Evolutionary conservation across 2,329 filamentous ascomycete species (phyloP).

Genomic region (Venturia pyrina): DNA sequence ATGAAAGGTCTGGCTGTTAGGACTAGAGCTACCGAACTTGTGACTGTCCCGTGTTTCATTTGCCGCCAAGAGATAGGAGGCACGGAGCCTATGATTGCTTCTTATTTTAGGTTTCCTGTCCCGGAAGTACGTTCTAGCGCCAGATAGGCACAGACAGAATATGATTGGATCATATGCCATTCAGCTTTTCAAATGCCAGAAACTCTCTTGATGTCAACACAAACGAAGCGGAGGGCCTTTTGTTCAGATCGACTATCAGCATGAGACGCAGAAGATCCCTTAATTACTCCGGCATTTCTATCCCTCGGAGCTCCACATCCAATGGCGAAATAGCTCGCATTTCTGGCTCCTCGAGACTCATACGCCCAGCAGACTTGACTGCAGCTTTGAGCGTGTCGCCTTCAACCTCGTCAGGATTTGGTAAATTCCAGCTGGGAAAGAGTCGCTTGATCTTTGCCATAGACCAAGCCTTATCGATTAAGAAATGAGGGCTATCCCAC

Average conservation of each 20-base stretch:
- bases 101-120: slow-evolving; percentile 6
- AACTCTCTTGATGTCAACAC: slow-evolving; percentile 15
- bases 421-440: slow-evolving; percentile 14
- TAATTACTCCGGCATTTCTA: slow-evolving; percentile 14
- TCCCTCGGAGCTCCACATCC: slow-evolving; percentile 7
- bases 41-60: slow-evolving; percentile 6
- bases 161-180: slow-evolving; percentile 7
- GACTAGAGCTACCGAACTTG: slow-evolving; percentile 4
- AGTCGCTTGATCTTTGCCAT: slow-evolving; percentile 17
- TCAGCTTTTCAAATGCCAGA: slow-evolving; percentile 14
- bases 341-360: slow-evolving; percentile 14
- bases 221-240: slow-evolving; percentile 16
- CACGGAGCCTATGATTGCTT: slow-evolving; percentile 1
- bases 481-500: slow-evolving; percentile 14
- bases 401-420: slow-evolving; percentile 13
- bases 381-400: slow-evolving; percentile 12
- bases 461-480: slow-evolving; percentile 14
- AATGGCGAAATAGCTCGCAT: slow-evolving; percentile 14
- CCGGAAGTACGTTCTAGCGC: slow-evolving; percentile 8
- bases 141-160: slow-evolving; percentile 2
- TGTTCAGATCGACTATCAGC: slow-evolving; percentile 14
- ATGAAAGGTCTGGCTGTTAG: slow-evolving; percentile 7
- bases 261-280: slow-evolving; percentile 15
- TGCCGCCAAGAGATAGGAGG: slow-evolving; percentile 6
- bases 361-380: slow-evolving; percentile 13